phyloP scores from a whole-genome alignment of 2,329 filamentous ascomycete species.

The Zopfia rhizophila region DNA sequence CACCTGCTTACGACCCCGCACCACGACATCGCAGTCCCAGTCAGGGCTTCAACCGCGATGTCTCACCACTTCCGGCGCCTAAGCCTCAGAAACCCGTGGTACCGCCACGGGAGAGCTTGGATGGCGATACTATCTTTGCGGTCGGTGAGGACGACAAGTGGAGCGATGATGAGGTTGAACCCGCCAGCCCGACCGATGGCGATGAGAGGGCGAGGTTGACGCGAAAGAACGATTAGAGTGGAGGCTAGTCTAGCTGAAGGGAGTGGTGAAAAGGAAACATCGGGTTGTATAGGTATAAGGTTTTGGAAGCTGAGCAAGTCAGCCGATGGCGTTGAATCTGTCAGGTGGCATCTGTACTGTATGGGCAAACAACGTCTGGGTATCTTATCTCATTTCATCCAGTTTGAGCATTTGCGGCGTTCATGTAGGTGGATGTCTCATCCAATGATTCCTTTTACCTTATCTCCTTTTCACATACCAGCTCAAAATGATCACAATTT shows the following conservation, averaged over 20 bases:
- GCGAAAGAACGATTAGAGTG: constrained; percentile 44
- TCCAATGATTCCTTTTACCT: no score
- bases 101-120: constrained; percentile 70
- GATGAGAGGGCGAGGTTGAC: constrained; percentile 47
- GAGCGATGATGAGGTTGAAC: constrained; percentile 73
- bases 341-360: constrained; percentile 4
- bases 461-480: no score
- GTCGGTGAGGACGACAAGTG: constrained; percentile 89
- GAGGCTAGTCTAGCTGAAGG: neutral
- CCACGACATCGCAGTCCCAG: constrained; percentile 38
- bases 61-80: constrained; percentile 64
- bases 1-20: constrained; percentile 54
- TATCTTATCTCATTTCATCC: no score
- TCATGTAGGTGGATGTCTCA: no score
- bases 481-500: no score
- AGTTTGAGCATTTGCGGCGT: no score
- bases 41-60: constrained; percentile 45
- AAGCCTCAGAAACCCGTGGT: constrained; percentile 59
- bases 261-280: neutral
- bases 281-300: neutral
- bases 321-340: constrained; percentile 13
- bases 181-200: constrained; percentile 60
- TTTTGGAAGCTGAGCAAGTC: constrained; percentile 4
- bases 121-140: constrained; percentile 96
- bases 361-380: no score